Conservation (phyloP, 2,329 filamentous ascomycete genomes). For the Teratosphaeria epicoccoides region DNA sequence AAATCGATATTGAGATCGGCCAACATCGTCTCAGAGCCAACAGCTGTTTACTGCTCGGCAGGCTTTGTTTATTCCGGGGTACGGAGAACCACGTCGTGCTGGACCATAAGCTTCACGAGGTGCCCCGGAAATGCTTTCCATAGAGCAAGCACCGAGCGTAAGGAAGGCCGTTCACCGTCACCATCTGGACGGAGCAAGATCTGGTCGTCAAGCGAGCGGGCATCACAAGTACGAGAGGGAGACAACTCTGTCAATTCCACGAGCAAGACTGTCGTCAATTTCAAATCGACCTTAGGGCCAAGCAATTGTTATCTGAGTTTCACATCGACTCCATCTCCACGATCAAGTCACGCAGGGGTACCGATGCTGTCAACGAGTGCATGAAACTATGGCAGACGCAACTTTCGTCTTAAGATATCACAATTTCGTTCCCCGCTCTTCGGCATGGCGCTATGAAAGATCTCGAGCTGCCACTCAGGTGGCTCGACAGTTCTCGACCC, state of each 20-base stretch:
- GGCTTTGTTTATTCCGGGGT: background rate
- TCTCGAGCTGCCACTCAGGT: background rate
- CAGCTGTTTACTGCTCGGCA: background rate
- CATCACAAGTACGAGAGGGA: background rate
- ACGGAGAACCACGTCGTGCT: background rate
- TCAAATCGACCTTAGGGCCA: background rate
- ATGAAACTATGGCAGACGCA: background rate
- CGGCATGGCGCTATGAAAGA: background rate
- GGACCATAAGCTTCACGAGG: background rate
- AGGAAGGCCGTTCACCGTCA: background rate
- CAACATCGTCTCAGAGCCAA: background rate
- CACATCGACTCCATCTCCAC: background rate
- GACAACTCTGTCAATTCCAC: background rate
- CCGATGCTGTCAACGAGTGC: background rate
- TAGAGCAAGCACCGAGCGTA: background rate
- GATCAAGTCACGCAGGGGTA: background rate
- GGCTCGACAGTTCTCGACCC: background rate
- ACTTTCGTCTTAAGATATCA: background rate
- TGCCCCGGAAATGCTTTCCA: background rate
- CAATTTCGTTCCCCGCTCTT: background rate
- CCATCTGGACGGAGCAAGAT: background rate
- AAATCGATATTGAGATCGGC: background rate
- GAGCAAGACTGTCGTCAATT: background rate
- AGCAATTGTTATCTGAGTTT: background rate
- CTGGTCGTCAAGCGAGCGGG: background rate